Conservation (phyloP, 1,284 basidiomycete species). For the Heterobasidion occidentale region DNA sequence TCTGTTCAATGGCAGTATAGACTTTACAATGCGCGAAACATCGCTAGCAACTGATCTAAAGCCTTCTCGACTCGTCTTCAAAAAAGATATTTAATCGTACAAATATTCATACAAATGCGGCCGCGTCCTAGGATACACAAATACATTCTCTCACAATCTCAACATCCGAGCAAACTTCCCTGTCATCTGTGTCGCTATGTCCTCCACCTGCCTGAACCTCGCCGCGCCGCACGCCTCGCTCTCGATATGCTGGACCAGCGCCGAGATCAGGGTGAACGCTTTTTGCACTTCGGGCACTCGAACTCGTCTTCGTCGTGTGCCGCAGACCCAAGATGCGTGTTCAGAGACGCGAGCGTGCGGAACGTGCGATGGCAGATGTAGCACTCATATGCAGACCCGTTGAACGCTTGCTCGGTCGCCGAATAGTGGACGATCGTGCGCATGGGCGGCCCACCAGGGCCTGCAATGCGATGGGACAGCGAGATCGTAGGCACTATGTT, state of each 20-base stretch:
- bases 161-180: slow-evolving; percentile 15
- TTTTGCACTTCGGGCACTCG: slow-evolving; percentile 35
- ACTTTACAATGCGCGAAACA: no score
- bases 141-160: neutral
- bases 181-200: slow-evolving; percentile 25
- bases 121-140: neutral
- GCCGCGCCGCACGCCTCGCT: slow-evolving; percentile 43
- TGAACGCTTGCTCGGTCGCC: slow-evolving; percentile 38
- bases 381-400: slow-evolving; percentile 41
- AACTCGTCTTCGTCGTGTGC: slow-evolving; percentile 34
- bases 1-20: no score
- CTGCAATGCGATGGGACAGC: slow-evolving; percentile 19
- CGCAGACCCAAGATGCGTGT: slow-evolving; percentile 43
- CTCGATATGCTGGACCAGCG: slow-evolving; percentile 45
- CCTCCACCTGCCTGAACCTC: slow-evolving; percentile 31
- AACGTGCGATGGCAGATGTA: slow-evolving; percentile 40
- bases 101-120: no score
- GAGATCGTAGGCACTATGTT: slow-evolving; percentile 28
- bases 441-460: slow-evolving; percentile 23
- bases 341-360: slow-evolving; percentile 28
- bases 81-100: no score
- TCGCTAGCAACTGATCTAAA: no score
- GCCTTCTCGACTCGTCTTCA: no score
- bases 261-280: slow-evolving; percentile 39
- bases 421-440: slow-evolving; percentile 26